phyloP scores from a whole-genome alignment of 345 rosid genomes.

The Syzygium grande region DNA sequence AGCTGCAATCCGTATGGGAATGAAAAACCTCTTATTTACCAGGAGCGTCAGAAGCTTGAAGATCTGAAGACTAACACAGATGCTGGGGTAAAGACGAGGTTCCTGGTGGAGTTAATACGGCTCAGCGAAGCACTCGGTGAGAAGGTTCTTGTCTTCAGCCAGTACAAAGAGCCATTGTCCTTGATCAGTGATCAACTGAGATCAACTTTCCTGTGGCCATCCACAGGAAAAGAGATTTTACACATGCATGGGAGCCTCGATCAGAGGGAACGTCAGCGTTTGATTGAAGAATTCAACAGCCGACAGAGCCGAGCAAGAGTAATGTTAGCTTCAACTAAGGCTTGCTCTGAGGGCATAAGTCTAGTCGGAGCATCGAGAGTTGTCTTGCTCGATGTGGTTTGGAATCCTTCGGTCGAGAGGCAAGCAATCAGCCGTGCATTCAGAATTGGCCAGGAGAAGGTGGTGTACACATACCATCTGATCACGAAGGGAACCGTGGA shows the following conservation, averaged over 20 bases:
- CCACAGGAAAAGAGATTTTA: constrained; percentile 29
- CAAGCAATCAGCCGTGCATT: constrained; percentile 84
- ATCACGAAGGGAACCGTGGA: constrained; percentile 46
- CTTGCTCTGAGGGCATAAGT: constrained; percentile 72
- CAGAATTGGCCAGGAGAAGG: constrained; percentile 59
- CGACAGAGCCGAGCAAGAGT: constrained; percentile 43
- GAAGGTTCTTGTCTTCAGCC: constrained; percentile 69
- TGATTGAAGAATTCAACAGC: constrained; percentile 49
- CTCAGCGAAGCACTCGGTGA: constrained; percentile 34
- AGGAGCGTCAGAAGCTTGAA: constrained; percentile 8
- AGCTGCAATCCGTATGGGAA: neutral
- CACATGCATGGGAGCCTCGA: constrained; percentile 38
- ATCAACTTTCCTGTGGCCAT: constrained; percentile 29
- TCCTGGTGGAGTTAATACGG: constrained; percentile 40
- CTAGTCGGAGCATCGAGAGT: constrained; percentile 85
- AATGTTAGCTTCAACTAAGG: constrained; percentile 63
- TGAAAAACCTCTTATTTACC: neutral
- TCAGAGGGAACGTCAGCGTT: constrained; percentile 27
- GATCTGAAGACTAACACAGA: constrained; percentile 15
- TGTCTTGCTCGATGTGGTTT: constrained; percentile 66
- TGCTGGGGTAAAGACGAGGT: constrained; percentile 55
- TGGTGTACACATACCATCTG: constrained; percentile 64
- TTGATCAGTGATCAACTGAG: constrained; percentile 36
- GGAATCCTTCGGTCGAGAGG: constrained; percentile 83
- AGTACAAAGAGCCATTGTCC: constrained; percentile 37